Conservation (phyloP, 148 eudicot genomes). For the Silene uniflora region DNA sequence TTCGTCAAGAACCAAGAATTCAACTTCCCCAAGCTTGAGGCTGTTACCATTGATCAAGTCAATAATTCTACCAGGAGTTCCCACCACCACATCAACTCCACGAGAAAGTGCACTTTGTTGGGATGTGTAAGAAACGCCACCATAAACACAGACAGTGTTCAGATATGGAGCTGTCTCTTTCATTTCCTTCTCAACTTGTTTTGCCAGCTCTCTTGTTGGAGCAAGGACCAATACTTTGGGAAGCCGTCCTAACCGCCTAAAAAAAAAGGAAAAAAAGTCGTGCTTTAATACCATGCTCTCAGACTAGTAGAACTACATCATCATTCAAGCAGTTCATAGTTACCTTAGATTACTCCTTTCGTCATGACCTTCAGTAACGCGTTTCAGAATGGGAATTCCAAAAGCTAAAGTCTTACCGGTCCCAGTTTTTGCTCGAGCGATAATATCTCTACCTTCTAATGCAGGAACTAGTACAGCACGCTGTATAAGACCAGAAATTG, state of each 20-base stretch:
- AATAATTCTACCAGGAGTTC: constrained; percentile 96
- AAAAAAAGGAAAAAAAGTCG: constrained; percentile 18
- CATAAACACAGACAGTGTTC: constrained; percentile 91
- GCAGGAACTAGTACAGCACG: constrained; percentile 80
- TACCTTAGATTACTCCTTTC: constrained; percentile 60
- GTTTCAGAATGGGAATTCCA: constrained; percentile 86
- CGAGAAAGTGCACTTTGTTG: constrained; percentile 81
- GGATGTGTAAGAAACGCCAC: constrained; percentile 74
- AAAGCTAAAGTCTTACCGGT: constrained; percentile 97
- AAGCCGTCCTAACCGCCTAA: constrained; percentile 73
- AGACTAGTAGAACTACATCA: neutral
- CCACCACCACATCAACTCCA: constrained; percentile 97
- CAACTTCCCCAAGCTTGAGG: constrained; percentile 79
- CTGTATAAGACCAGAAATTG: constrained; percentile 28
- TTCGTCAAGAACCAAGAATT: constrained; percentile 89
- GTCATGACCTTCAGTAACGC: constrained; percentile 49
- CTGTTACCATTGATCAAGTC: constrained; percentile 67
- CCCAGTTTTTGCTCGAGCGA: constrained; percentile 98
- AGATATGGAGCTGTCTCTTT: constrained; percentile 93
- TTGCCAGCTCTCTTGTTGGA: constrained; percentile 94
- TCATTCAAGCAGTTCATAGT: neutral
- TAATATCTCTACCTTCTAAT: constrained; percentile 71
- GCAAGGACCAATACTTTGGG: constrained; percentile 87
- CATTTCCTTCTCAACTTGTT: constrained; percentile 94
- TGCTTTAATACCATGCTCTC: constrained; percentile 8